These are phyloP conservation scores for Didymella glomerata DNA, from an alignment of 2,329 filamentous ascomycete genomes.

Conservation along the genomic window DNA sequence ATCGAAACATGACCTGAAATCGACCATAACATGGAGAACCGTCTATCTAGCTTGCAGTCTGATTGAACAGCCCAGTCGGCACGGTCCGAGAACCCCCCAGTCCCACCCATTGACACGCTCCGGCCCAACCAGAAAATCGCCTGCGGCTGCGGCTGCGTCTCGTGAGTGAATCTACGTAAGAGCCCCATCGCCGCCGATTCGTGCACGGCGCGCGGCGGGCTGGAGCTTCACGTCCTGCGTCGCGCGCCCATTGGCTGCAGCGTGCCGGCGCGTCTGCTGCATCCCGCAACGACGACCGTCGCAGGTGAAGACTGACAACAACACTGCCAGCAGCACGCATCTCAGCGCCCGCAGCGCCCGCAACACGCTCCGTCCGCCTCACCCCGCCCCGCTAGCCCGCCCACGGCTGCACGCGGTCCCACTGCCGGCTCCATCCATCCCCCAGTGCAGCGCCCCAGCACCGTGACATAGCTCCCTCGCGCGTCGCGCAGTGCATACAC, in stretches of 20 bases:
- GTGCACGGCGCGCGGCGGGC: neutral
- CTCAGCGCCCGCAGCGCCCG: too few species aligned
- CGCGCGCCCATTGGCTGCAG: conserved; percentile 25
- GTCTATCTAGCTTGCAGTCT: neutral
- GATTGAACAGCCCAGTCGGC: neutral
- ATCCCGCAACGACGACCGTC: conserved; percentile 1
- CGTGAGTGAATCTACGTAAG: conserved; percentile 10
- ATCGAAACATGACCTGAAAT: neutral
- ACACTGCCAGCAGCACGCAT: conserved; percentile 19
- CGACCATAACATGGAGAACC: neutral
- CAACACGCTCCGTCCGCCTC: too few species aligned
- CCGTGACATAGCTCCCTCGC: conserved; percentile 12
- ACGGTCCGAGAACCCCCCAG: conserved; percentile 7
- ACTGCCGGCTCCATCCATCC: conserved; percentile 13
- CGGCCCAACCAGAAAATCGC: conserved; percentile 16
- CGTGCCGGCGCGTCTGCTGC: conserved; percentile 23
- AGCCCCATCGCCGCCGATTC: conserved; percentile 6
- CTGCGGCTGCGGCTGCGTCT: conserved; percentile 2
- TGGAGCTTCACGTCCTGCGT: conserved; percentile 1
- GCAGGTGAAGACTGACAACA: conserved; percentile 23
- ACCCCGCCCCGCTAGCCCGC: conserved; percentile 20
- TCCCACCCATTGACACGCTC: neutral
- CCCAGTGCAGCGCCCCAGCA: neutral
- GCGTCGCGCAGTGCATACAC: conserved; percentile 24
- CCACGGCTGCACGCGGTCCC: conserved; percentile 29